Evolutionary conservation across 1,284 basidiomycete species (phyloP).

Genomic region (Blastosporella zonata): DNA sequence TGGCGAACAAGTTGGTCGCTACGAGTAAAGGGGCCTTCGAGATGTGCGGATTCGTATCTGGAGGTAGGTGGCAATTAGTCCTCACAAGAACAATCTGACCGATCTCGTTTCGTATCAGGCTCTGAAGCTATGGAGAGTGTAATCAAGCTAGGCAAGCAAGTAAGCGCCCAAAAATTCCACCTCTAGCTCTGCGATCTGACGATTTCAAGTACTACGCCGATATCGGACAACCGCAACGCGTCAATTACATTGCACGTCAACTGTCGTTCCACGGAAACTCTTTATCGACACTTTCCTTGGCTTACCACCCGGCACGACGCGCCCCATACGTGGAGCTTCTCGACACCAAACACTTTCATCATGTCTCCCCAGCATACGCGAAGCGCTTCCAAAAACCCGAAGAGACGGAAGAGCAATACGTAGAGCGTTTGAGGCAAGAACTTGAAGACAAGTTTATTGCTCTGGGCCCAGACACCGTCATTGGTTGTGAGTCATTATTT

Average conservation of each 20-base stretch:
- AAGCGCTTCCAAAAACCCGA: constrained; percentile 66
- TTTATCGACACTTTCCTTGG: constrained; percentile 64
- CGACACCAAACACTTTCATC: constrained; percentile 65
- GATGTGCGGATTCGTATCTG: constrained; percentile 64
- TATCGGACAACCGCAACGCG: constrained; percentile 63
- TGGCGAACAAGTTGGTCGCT: constrained; percentile 61
- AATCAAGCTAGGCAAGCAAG: constrained; percentile 77
- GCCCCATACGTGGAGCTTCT: constrained; percentile 65
- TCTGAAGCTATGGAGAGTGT: constrained; percentile 84
- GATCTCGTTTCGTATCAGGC: constrained; percentile 40
- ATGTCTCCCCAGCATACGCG: constrained; percentile 84
- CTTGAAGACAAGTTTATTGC: constrained; percentile 81
- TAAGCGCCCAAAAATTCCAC: constrained; percentile 22
- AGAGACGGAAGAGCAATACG: constrained; percentile 78
- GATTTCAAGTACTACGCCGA: constrained; percentile 62
- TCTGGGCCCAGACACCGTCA: constrained; percentile 77
- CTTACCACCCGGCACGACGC: constrained; percentile 62
- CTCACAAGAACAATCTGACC: background rate
- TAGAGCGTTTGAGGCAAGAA: constrained; percentile 70
- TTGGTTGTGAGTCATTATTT: constrained; percentile 56
- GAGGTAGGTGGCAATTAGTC: constrained; percentile 57
- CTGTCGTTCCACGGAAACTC: constrained; percentile 87
- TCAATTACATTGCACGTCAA: constrained; percentile 76
- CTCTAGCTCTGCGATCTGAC: constrained; percentile 6
- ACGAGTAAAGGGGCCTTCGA: constrained; percentile 72